Conservation (phyloP, 345 rosid species). For the Pistacia vera region DNA sequence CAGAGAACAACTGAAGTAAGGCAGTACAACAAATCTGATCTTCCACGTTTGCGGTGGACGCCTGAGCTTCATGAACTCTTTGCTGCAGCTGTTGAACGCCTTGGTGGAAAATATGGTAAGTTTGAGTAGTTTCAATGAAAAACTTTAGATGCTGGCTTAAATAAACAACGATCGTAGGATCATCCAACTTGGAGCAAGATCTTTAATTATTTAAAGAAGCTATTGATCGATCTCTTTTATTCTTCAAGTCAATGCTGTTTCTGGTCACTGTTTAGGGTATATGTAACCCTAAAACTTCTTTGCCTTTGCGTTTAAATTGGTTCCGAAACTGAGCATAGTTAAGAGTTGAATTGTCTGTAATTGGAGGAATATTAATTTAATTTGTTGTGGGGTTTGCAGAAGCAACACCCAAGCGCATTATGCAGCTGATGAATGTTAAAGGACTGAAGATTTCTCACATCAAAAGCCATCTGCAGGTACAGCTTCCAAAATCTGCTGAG, state of each 20-base stretch:
- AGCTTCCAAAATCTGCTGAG: background rate
- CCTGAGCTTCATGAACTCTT: conserved; percentile 48
- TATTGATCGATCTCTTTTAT: no score
- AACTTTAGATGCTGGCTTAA: background rate
- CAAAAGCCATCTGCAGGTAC: conserved; percentile 63
- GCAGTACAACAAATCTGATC: conserved; percentile 44
- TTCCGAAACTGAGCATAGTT: no score
- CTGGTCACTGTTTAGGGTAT: no score
- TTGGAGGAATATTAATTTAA: background rate
- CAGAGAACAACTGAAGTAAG: conserved; percentile 24
- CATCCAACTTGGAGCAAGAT: no score
- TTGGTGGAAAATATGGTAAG: conserved; percentile 56
- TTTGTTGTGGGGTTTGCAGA: conserved; percentile 26
- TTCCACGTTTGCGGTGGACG: conserved; percentile 51
- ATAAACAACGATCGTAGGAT: background rate
- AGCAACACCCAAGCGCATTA: conserved; percentile 52
- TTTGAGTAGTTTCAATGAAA: background rate
- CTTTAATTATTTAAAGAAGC: no score
- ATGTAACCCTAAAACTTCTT: conserved; percentile 2
- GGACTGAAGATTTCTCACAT: conserved; percentile 50
- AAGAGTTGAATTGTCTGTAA: no score
- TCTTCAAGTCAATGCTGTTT: no score
- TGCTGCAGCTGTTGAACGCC: conserved; percentile 32
- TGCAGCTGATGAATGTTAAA: conserved; percentile 44
- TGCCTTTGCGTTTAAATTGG: no score